These are phyloP conservation scores for Periconia macrospinosa DNA, from an alignment of 2,329 filamentous ascomycete species.

Conservation along the genomic window DNA sequence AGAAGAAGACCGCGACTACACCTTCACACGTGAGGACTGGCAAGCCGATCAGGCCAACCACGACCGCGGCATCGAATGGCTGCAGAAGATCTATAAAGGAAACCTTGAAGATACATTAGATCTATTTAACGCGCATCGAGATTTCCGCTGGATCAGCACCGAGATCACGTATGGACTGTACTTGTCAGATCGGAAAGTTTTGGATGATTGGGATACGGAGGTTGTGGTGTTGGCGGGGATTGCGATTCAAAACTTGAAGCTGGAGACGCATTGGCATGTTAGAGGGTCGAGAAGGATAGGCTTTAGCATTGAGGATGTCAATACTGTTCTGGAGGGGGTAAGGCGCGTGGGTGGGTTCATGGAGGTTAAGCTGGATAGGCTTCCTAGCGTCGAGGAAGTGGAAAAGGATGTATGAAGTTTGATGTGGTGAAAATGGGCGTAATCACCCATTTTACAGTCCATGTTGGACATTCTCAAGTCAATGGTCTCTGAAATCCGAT, in stretches of 20 bases:
- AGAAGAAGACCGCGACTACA: slow-evolving; percentile 59
- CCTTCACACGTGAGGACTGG: slow-evolving; percentile 54
- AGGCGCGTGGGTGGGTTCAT: slow-evolving; percentile 13
- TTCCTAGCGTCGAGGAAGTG: slow-evolving; percentile 20
- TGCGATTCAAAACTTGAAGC: slow-evolving; percentile 57
- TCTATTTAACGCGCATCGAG: slow-evolving; percentile 18
- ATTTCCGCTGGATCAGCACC: slow-evolving; percentile 19
- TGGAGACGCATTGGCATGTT: slow-evolving; percentile 58
- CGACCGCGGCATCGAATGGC: slow-evolving; percentile 56
- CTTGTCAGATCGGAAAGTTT: slow-evolving; percentile 55
- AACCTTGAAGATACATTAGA: slow-evolving; percentile 39
- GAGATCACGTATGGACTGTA: slow-evolving; percentile 58
- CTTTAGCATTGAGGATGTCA: slow-evolving; percentile 46
- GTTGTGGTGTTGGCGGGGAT: slow-evolving; percentile 56
- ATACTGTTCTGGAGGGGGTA: slow-evolving; percentile 41
- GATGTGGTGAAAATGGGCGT: no score
- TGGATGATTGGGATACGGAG: slow-evolving; percentile 58
- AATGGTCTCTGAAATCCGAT: no score
- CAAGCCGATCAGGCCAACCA: slow-evolving; percentile 57
- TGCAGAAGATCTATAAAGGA: slow-evolving; percentile 58
- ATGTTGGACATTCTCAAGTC: no score
- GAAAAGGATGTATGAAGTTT: slow-evolving; percentile 13
- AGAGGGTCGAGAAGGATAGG: slow-evolving; percentile 51
- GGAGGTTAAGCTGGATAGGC: slow-evolving; percentile 13
- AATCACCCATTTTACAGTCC: no score